phyloP scores from a whole-genome alignment of 2,329 filamentous ascomycete species.

The Hirsutella minnesotensis region DNA sequence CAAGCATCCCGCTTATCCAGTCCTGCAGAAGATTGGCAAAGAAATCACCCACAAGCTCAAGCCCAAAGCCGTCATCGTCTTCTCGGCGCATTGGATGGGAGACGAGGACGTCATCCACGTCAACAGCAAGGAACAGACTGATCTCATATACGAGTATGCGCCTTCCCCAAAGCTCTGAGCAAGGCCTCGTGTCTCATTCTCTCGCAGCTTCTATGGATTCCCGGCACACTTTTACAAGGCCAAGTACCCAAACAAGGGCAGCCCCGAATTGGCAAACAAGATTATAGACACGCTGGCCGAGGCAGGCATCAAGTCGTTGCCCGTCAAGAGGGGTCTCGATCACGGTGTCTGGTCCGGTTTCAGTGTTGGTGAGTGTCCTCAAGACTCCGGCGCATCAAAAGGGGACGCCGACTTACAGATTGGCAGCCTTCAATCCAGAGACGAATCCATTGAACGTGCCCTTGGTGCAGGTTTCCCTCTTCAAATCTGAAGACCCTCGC shows the following conservation, averaged over 20 bases:
- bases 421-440: conserved; percentile 44
- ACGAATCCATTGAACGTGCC: conserved; percentile 53
- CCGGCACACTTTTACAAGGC: conserved; percentile 57
- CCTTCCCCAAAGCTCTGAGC: neutral
- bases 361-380: conserved; percentile 24
- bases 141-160: conserved; percentile 55
- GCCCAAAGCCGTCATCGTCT: conserved; percentile 61
- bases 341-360: conserved; percentile 68
- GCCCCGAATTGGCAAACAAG: conserved; percentile 43
- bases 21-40: conserved; percentile 51
- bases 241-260: conserved; percentile 52
- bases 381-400: neutral
- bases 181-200: conserved; percentile 8
- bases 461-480: conserved; percentile 62
- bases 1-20: conserved; percentile 52
- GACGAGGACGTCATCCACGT: conserved; percentile 43
- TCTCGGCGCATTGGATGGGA: conserved; percentile 69
- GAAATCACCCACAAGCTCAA: conserved; percentile 61
- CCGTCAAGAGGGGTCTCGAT: conserved; percentile 54
- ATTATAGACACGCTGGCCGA: conserved; percentile 42
- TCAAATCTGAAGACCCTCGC: conserved; percentile 49
- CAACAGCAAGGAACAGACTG: conserved; percentile 51
- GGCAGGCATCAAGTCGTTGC: conserved; percentile 47
- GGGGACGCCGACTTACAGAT: neutral
- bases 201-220: conserved; percentile 54